A percentile compares a stretch with the other conserved stretches of the same genome.
Evolutionary conservation across 2,329 filamentous ascomycete genomes (phyloP).

Genomic region (Nigrospora osmanthi): DNA sequence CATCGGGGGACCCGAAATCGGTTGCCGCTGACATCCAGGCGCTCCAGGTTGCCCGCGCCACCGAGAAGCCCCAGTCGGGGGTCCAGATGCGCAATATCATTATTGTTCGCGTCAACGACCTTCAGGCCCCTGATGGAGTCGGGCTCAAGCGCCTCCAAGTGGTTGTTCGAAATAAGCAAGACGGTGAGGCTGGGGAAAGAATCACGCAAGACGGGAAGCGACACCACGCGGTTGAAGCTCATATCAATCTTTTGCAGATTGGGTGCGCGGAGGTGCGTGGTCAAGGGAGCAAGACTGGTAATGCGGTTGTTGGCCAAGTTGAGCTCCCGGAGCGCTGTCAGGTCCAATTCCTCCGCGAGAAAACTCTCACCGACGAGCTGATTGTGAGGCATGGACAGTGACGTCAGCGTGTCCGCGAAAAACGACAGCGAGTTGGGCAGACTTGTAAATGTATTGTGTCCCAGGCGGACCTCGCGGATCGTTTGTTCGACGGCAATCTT

Average conservation of each 20-base stretch:
- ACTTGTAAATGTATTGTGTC: slow-evolving; percentile 65
- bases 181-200: slow-evolving; percentile 64
- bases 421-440: slow-evolving; percentile 66
- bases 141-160: slow-evolving; percentile 63
- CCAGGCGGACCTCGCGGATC: slow-evolving; percentile 55
- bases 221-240: slow-evolving; percentile 71
- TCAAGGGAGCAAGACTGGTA: slow-evolving; percentile 59
- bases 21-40: slow-evolving; percentile 76
- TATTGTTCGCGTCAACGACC: slow-evolving; percentile 73
- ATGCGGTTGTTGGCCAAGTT: slow-evolving; percentile 70
- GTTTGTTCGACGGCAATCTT: slow-evolving; percentile 44
- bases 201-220: slow-evolving; percentile 58
- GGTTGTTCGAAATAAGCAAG: slow-evolving; percentile 72
- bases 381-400: slow-evolving; percentile 70
- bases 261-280: slow-evolving; percentile 62
- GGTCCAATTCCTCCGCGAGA: slow-evolving; percentile 55
- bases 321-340: slow-evolving; percentile 70
- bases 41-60: slow-evolving; percentile 49
- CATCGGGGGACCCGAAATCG: slow-evolving; percentile 81
- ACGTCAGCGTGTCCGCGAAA: slow-evolving; percentile 62
- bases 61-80: slow-evolving; percentile 73
- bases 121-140: slow-evolving; percentile 67
- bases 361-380: slow-evolving; percentile 58
- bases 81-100: slow-evolving; percentile 76
- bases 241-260: slow-evolving; percentile 70